Evolutionary conservation across 176 grass and related monocot genomes (phyloP).

Genomic region (Rhynchospora pubera): DNA sequence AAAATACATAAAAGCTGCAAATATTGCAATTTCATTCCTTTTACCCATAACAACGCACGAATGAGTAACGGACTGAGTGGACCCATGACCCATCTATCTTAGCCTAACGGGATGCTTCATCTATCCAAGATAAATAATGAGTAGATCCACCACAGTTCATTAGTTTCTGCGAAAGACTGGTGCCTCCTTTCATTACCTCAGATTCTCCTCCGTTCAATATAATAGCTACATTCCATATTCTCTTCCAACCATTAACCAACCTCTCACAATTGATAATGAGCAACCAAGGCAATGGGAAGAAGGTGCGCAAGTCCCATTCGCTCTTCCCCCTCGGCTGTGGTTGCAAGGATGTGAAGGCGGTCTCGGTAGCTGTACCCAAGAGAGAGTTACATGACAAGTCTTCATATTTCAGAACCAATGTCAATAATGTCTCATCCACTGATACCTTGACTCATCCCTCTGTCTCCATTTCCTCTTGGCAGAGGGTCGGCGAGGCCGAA

Average conservation of each 20-base stretch:
- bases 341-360: conserved; percentile 55
- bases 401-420: conserved; percentile 22
- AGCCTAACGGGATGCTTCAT: background rate
- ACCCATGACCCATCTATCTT: background rate
- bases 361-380: conserved; percentile 24
- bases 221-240: background rate
- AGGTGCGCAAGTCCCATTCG: conserved; percentile 7
- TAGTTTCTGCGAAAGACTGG: background rate
- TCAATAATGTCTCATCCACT: conserved; percentile 21
- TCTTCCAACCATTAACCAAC: background rate
- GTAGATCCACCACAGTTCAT: conserved; percentile 16
- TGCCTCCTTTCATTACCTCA: conserved; percentile 5
- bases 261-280: background rate
- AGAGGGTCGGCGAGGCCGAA: conserved; percentile 26
- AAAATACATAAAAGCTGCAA: background rate
- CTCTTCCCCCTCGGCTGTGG: conserved; percentile 36
- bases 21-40: background rate
- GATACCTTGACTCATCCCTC: conserved; percentile 48
- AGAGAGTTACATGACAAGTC: conserved; percentile 32
- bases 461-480: conserved; percentile 44
- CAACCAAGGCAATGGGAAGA: conserved; percentile 8
- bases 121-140: background rate
- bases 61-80: background rate
- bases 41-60: background rate
- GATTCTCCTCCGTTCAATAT: background rate